Evolutionary conservation across 495 filamentous ascomycete species (phyloP).

Genomic region (Lasiosphaeria hispida): DNA sequence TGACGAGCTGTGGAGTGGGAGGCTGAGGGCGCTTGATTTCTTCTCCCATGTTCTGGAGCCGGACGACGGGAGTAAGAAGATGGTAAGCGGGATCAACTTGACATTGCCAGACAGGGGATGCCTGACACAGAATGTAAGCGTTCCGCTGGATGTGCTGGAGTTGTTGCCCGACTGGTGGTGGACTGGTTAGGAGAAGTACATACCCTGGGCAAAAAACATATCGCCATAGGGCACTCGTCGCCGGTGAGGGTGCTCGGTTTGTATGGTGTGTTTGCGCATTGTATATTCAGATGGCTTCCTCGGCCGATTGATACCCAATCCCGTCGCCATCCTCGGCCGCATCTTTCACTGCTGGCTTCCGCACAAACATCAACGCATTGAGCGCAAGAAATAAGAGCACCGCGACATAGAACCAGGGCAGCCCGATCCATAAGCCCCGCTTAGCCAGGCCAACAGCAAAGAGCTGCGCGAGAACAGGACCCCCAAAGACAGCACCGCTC

Average conservation of each 20-base stretch:
- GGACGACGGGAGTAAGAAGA: neutral
- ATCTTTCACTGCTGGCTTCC: neutral
- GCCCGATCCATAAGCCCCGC: slow-evolving; percentile 6
- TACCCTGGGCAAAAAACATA: neutral
- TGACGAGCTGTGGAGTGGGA: slow-evolving; percentile 26
- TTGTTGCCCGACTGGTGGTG: slow-evolving; percentile 22
- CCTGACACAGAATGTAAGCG: slow-evolving; percentile 17
- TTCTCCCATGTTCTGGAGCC: slow-evolving; percentile 22
- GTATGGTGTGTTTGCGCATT: no score
- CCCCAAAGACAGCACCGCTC: slow-evolving; percentile 51
- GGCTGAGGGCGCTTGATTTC: slow-evolving; percentile 23
- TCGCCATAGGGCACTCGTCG: no score
- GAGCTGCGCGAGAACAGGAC: slow-evolving; percentile 50
- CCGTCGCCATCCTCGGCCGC: neutral
- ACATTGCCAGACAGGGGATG: slow-evolving; percentile 15
- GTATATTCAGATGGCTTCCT: neutral
- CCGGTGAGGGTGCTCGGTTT: no score
- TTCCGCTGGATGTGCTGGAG: slow-evolving; percentile 17
- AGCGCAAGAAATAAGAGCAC: neutral
- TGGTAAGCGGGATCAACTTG: slow-evolving; percentile 9
- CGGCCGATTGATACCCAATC: slow-evolving; percentile 7
- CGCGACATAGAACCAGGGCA: slow-evolving; percentile 16
- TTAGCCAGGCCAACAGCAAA: slow-evolving; percentile 39
- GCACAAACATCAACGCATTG: slow-evolving; percentile 3
- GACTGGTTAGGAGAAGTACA: neutral